Evolutionary conservation across 192 early-diverging fungal genomes (phyloP), one percentile per base, ranked within the genome.

Genomic region (Nowakowskiella sp.): DNA sequence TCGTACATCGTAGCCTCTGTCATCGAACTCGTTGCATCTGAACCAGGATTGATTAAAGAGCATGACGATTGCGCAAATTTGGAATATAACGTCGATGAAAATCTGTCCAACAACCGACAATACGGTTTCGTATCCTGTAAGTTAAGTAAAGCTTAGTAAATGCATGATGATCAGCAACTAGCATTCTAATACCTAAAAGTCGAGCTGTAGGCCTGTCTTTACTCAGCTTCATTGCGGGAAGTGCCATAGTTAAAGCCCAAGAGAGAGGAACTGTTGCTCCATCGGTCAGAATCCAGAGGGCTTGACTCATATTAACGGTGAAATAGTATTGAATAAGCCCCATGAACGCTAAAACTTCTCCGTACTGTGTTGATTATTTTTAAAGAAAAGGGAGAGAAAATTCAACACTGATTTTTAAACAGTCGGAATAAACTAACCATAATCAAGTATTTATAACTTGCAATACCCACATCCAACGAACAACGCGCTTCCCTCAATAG

Each of bases 21-120:
- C 72, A 60, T 87, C 84, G 65, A 90, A 89, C 68, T 90, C 84
- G 55, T 85, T 67, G 70, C 88, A 90, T 31, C 77, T 62, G 73
- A 86, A 90, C 78, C 79, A 90, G 10, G 57, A 44, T 46, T 87
- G 84, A 24, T 66, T 63, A 68, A 81, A 90, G 5, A 90, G 74
- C 68, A 79, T 65, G 9, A 66, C 68, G 43, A 82, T 64, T 0
- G 69, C 63, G 33, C 65, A 57, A 13, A 73, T 68, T 10, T 81
- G 32, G 61, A 87, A 90, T 51, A 77, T 52, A 29, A 76, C 71
- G 72, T 88, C 85, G 67, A 89, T 83, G 30, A 77, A 53, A 10
- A 86, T 80, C 51, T 78, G 71, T 43, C 86, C 86, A 32, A 78
- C 52, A 21, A 82, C 73, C 3, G 85, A 87, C 7, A 76, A 64